A percentile compares a stretch with the other conserved stretches of the same genome.
phyloP scores from a whole-genome alignment of 1,284 basidiomycete genomes.

The Puccinia brachypodii region DNA sequence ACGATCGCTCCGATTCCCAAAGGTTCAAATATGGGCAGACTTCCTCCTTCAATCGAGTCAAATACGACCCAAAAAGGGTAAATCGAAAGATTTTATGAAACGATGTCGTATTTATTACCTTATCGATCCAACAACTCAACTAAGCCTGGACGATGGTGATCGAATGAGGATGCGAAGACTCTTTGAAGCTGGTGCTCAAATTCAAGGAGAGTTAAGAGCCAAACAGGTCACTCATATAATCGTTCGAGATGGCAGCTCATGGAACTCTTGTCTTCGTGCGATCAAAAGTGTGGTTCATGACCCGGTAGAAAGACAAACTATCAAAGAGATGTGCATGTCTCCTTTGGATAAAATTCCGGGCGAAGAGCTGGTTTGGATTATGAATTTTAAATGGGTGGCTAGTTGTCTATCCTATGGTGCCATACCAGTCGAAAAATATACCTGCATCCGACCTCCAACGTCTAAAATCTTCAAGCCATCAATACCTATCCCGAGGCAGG shows the following conservation, averaged over 20 bases:
- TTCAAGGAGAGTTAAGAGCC: constrained; percentile 18
- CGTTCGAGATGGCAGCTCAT: constrained; percentile 14
- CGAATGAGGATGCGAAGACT: constrained; percentile 42
- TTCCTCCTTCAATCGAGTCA: constrained; percentile 12
- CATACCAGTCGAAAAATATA: constrained; percentile 27
- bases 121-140: background rate
- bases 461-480: background rate
- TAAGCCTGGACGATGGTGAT: constrained; percentile 25
- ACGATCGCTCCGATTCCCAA: constrained; percentile 37
- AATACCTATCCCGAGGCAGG: background rate
- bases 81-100: constrained; percentile 33
- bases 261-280: constrained; percentile 27
- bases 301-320: constrained; percentile 4
- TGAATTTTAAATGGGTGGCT: constrained; percentile 35
- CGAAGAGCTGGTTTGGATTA: constrained; percentile 42
- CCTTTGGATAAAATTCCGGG: constrained; percentile 29
- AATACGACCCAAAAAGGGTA: background rate
- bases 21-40: constrained; percentile 23
- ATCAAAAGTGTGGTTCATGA: constrained; percentile 12
- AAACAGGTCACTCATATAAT: constrained; percentile 41
- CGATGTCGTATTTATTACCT: constrained; percentile 41
- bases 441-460: constrained; percentile 24
- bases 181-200: constrained; percentile 32
- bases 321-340: constrained; percentile 22
- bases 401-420: constrained; percentile 20